These are phyloP conservation scores for Calonectria leucothoes DNA, from an alignment of 2,329 filamentous ascomycete species.

Conservation along the genomic window DNA sequence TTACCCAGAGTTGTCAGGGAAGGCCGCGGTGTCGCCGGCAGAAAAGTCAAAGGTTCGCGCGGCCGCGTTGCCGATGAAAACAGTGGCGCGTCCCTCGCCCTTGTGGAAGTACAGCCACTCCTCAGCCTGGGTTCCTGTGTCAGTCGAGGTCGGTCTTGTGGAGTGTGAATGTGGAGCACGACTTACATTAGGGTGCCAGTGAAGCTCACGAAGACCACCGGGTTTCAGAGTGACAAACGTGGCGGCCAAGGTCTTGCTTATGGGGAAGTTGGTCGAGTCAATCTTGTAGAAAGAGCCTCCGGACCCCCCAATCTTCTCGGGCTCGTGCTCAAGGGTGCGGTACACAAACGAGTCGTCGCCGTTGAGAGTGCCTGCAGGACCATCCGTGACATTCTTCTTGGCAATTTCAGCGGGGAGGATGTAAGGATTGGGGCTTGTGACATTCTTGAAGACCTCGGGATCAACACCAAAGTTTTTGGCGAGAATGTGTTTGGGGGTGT, in stretches of 20 bases:
- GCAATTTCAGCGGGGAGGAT: conserved; percentile 69
- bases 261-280: conserved; percentile 75
- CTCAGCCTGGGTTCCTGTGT: conserved; percentile 61
- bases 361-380: conserved; percentile 58
- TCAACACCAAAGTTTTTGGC: conserved; percentile 77
- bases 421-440: conserved; percentile 70
- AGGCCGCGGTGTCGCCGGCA: conserved; percentile 75
- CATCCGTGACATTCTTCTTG: conserved; percentile 50
- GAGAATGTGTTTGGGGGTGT: conserved; percentile 71
- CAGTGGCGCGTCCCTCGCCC: conserved; percentile 70
- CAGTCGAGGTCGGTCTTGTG: background rate
- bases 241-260: conserved; percentile 73
- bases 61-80: conserved; percentile 71
- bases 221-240: conserved; percentile 74
- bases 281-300: conserved; percentile 74
- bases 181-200: conserved; percentile 75
- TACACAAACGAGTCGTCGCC: conserved; percentile 74
- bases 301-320: conserved; percentile 68
- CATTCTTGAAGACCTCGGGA: conserved; percentile 66
- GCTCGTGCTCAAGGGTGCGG: conserved; percentile 64
- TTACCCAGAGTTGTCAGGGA: conserved; percentile 72
- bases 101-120: conserved; percentile 80
- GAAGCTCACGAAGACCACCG: conserved; percentile 71
- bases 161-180: background rate
- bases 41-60: conserved; percentile 75